Conservation (phyloP, 768 basidiomycete genomes). For the Pisolithus tinctorius region DNA sequence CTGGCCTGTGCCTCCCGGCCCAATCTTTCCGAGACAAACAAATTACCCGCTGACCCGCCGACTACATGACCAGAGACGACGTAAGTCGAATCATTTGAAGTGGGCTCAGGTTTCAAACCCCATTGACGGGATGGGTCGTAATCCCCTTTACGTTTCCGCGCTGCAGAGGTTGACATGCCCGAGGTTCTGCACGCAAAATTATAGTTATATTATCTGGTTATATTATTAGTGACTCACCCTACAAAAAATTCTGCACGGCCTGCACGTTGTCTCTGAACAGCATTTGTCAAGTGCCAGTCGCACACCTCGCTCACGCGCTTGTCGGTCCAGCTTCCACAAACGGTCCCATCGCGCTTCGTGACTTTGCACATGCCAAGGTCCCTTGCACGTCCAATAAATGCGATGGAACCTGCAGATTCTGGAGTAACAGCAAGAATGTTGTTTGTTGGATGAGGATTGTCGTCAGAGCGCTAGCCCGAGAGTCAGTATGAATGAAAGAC, state of each 20-base stretch:
- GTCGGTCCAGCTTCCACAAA: slow-evolving; percentile 88
- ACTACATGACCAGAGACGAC: slow-evolving; percentile 77
- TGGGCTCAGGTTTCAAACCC: slow-evolving; percentile 58
- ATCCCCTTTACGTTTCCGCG: slow-evolving; percentile 43
- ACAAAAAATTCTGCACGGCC: slow-evolving; percentile 80
- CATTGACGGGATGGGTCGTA: slow-evolving; percentile 70
- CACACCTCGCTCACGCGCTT: slow-evolving; percentile 81
- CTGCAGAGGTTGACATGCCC: slow-evolving; percentile 49
- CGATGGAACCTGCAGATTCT: slow-evolving; percentile 69
- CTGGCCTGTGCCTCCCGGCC: slow-evolving; percentile 78
- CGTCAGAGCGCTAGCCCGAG: slow-evolving; percentile 21
- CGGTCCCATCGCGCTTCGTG: slow-evolving; percentile 67
- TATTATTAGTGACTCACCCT: slow-evolving; percentile 44
- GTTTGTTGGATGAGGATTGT: slow-evolving; percentile 66
- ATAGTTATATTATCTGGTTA: not conserved
- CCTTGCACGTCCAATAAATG: slow-evolving; percentile 76
- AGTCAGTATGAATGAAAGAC: not conserved
- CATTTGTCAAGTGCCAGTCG: slow-evolving; percentile 84
- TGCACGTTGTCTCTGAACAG: slow-evolving; percentile 67
- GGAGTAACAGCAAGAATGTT: slow-evolving; percentile 89
- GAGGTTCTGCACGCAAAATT: slow-evolving; percentile 48
- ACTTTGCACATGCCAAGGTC: slow-evolving; percentile 87
- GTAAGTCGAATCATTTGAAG: slow-evolving; percentile 52
- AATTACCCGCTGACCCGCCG: slow-evolving; percentile 33
- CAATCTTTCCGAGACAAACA: slow-evolving; percentile 62